Evolutionary conservation across 2,329 filamentous ascomycete genomes (phyloP), one percentile per base, ranked within the genome.

Genomic region (Aspergillus hiratsukae): DNA sequence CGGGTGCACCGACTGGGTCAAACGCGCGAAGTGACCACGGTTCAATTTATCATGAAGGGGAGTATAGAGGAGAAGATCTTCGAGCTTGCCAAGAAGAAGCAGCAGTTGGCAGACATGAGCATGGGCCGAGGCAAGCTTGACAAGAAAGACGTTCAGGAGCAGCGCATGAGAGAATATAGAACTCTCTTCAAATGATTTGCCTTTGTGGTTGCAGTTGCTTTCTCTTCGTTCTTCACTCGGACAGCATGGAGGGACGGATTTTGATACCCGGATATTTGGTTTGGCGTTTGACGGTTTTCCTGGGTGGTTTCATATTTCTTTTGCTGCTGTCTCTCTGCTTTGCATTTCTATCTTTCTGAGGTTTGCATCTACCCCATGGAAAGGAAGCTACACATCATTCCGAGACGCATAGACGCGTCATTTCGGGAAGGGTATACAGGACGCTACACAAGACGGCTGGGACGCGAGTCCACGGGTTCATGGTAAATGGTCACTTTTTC

Each of bases 1-100:
- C 90, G 94, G 29, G 90, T 99, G 5, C 92, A 96, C 72, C 87
- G 92, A 19, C 79, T 97, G 1, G 92, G 94, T 0, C 94, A 99
- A 78, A 94, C 85, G 65, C 82, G 94, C n/a, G 84, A 87, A 11
- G 94, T 99, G 0, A 83, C 83, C n/a, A 95, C 91, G 1, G 86
- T 90, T 40, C 85, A 92, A 40, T 97, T 90, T 72, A 88, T 97
- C 66, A 97, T 97, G 91, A 81, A 83, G 25, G 80, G 85, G 58
- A 96, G 90, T 68, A 96, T 99, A 58, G 94, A 99, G 72, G 90
- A 96, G 76, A 93, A 91, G 77, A 96, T 99, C 83, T 78, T 95
- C 2, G 82, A 88, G 66, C 77, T 99, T 60, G 93, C 97, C 72
- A 85, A 89, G 57, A 95, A 94, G 82, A 99, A 99, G 81, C 90